These are phyloP conservation scores for Raphanus hybrid DNA, from an alignment of 441 rosid species.

Conservation along the genomic window DNA sequence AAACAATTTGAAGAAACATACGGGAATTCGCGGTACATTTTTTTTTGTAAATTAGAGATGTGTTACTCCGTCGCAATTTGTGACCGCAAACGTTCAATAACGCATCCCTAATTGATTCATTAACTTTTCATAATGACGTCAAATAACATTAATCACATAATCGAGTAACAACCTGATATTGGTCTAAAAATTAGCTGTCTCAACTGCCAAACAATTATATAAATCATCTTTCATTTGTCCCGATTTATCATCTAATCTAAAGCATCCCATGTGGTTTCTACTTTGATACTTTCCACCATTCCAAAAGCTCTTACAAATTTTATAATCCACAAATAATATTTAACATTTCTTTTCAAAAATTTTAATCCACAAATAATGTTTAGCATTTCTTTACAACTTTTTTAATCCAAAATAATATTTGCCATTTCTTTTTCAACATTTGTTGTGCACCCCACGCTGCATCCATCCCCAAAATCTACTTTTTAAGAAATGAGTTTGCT, in stretches of 20 bases:
- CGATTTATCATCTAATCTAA: conserved; percentile 14
- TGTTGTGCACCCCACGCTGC: conserved; percentile 32
- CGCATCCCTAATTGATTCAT: background rate
- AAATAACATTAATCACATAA: conserved; percentile 8
- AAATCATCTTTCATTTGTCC: conserved; percentile 15
- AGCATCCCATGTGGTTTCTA: conserved; percentile 52
- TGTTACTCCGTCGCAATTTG: background rate
- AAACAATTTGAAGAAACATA: too few species aligned
- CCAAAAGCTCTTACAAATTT: conserved; percentile 19
- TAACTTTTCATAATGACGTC: conserved; percentile 15
- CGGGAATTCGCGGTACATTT: background rate
- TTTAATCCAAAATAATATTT: conserved; percentile 14
- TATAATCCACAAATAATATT: conserved; percentile 19
- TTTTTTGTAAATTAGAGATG: background rate
- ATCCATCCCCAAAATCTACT: conserved; percentile 41
- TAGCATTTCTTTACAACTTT: background rate
- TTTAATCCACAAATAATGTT: conserved; percentile 17
- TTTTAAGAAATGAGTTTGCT: conserved; percentile 13
- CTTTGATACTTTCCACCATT: conserved; percentile 45
- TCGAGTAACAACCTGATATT: background rate
- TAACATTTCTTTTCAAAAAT: background rate
- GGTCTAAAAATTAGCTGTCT: conserved; percentile 24
- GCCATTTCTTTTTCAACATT: background rate
- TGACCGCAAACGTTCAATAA: background rate
- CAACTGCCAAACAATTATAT: conserved; percentile 18